Percentiles rank a stretch among this genome's conserved stretches.
Evolutionary conservation across 2,329 filamentous ascomycete genomes (phyloP).

Genomic region (Celoporthe dispersa): DNA sequence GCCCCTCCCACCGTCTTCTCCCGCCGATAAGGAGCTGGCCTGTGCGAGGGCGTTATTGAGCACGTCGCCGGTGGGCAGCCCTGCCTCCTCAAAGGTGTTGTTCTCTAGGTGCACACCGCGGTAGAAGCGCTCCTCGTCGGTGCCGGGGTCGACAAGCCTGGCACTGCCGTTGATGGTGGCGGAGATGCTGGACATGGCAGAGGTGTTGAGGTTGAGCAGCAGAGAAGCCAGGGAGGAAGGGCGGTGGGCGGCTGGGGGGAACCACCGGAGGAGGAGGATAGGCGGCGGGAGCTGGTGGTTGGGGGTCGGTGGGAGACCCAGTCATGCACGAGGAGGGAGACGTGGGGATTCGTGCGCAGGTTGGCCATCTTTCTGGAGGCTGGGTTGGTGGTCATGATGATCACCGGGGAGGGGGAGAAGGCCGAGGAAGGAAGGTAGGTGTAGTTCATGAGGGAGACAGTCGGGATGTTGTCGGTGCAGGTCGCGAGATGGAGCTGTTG

Average conservation of each 20-base stretch:
- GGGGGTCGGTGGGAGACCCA: conserved; percentile 93
- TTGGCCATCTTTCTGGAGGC: conserved; percentile 81
- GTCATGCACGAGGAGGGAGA: conserved; percentile 95
- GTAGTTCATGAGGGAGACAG: conserved; percentile 98
- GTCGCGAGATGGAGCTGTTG: conserved; percentile 91
- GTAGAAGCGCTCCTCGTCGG: conserved; percentile 84
- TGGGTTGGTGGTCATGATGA: conserved; percentile 91
- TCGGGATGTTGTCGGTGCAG: conserved; percentile 78
- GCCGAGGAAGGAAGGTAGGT: conserved; percentile 83
- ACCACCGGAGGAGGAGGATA: conserved; percentile 45
- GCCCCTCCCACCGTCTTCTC: conserved; percentile 58
- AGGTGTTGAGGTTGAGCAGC: conserved; percentile 88
- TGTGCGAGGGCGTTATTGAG: conserved; percentile 19
- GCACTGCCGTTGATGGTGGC: conserved; percentile 94
- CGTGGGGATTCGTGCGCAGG: conserved; percentile 80
- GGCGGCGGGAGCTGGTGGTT: conserved; percentile 61
- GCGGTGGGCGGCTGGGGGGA: conserved; percentile 48
- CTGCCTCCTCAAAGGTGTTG: conserved; percentile 74
- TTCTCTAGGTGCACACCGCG: conserved; percentile 84
- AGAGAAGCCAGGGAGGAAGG: conserved; percentile 80
- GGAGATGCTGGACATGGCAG: conserved; percentile 83
- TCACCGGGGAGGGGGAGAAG: conserved; percentile 68
- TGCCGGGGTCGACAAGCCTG: conserved; percentile 70
- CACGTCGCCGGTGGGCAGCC: conserved; percentile 44
- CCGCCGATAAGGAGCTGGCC: conserved; percentile 33